Evolutionary conservation across 1,284 basidiomycete species (phyloP).

Genomic region (Entoloma clypeatum): DNA sequence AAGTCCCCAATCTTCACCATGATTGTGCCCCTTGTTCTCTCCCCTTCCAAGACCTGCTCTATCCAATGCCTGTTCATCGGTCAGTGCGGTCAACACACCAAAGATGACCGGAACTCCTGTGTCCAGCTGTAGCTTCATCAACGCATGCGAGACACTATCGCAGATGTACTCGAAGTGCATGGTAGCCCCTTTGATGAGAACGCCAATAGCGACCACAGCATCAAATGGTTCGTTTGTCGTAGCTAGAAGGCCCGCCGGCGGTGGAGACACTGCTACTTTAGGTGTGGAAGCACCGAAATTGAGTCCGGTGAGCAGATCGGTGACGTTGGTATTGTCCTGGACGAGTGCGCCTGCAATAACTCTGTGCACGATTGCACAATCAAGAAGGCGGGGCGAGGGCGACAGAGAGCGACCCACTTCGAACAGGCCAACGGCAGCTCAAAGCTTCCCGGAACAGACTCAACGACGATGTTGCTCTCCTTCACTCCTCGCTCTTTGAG

Average conservation of each 20-base stretch:
- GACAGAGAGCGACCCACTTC: conserved; percentile 52
- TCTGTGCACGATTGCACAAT: conserved; percentile 36
- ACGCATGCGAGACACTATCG: conserved; percentile 85
- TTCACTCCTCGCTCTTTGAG: conserved; percentile 85
- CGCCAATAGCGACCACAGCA: conserved; percentile 95
- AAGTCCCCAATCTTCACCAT: conserved; percentile 94
- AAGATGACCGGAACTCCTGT: conserved; percentile 95
- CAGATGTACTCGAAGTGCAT: conserved; percentile 99
- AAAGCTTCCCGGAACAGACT: conserved; percentile 91
- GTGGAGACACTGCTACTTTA: conserved; percentile 47
- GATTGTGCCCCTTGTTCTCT: conserved; percentile 77
- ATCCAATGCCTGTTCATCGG: conserved; percentile 92
- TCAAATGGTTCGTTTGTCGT: conserved; percentile 75
- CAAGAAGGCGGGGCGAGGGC: neutral
- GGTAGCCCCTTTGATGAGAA: conserved; percentile 94
- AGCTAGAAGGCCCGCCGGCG: conserved; percentile 32
- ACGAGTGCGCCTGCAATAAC: conserved; percentile 82
- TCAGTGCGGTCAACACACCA: conserved; percentile 91
- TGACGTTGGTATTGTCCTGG: conserved; percentile 68
- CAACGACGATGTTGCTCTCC: conserved; percentile 85
- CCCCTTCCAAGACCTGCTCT: conserved; percentile 79
- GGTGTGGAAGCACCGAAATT: conserved; percentile 43
- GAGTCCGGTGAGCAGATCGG: conserved; percentile 78
- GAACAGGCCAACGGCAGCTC: conserved; percentile 87
- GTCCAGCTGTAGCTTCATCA: conserved; percentile 94